Base-by-base conservation (phyloP, 148 eudicot genomes). In the Persicaria tinctoria region DNA sequence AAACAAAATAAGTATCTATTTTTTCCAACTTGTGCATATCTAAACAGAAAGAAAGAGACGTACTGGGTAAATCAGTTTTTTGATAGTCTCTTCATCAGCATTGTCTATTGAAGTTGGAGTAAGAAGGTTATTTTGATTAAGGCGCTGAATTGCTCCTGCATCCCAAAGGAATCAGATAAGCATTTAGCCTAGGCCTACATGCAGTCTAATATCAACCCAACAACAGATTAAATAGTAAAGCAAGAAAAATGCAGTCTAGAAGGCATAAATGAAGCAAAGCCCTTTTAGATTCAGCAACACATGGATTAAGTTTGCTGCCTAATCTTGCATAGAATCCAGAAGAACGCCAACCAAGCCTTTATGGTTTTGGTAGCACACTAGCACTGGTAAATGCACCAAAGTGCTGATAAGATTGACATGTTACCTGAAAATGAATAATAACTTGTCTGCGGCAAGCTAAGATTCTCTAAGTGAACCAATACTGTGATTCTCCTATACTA, bases 91-190 rank as follows among this genome's bases (percentile, higher is more conserved):
- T 88, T 95, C 98, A 74, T 90, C 89, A 38, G 96, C 92, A 74
- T 84, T 76, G 68, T 90, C 89, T 75, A 95, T 77, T 60, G 97
- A 78, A 49, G 84, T 80, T 74, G 97, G 89, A 76, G 88, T 88
- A 59, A 92, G 92, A 69, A 95, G 84, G 75, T 80, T 84, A 82
- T 90, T 90, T 76, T 95, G 84, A 76, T 82, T 81, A 75, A 95
- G 97, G 73, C 97, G 90, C 74, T 90, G 91, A 76, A 92, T 85
- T 75, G 98, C 98, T 76, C 98, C 98, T 93, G 85, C 79, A 84
- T 75, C 50, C 53, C 46, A 54, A 75, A 48, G 59, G 70, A 73
- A 55, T 2, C 41, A 74, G 68, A 23, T 32, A 2, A 51, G 56
- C 8, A 51, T 0, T 27, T 38, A 17, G 5, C 17, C 5, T 41